Evolutionary conservation across 2,329 filamentous ascomycete genomes (phyloP), one percentile per base, ranked within the genome.

Genomic region (Kalaharituber pfeilii): DNA sequence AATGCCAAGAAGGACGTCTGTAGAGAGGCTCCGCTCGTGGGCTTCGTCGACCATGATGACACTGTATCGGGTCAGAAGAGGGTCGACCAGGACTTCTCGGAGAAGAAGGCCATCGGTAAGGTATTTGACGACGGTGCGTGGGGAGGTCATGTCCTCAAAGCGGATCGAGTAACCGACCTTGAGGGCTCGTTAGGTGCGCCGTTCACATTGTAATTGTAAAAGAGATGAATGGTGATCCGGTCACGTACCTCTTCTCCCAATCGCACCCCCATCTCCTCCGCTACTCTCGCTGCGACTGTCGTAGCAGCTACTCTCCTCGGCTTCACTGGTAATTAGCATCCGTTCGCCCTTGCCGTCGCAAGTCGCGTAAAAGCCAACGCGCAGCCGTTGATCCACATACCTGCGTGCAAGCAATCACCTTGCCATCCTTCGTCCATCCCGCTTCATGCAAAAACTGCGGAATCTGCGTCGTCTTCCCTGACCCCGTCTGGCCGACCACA

Each of bases 21-120:
- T 94, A 67, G 86, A 93, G 56, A 96, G 76, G 50, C 87, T 94
- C 53, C 91, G 76, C 69, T 96, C 89, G 66, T 98, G 91, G 5
- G 89, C 91, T 69, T 96, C 89, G 66, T 98, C 91, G 6, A 98
- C 84, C 86, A 98, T 95, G 63, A 98, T 86, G 45, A 94, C 83
- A 0, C 87, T 93, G 67, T 98, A 98, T 9, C 86, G 78, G 20
- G 85, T 91, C 30, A 98, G 70, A 2, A 96, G 70, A 11, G 91
- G 91, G 67, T 98, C 91, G 2, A 95, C 85, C 3, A 98, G 75
- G 26, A 89, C 91, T 69, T 98, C 91, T 63, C 89, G 75, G 52
- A 98, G 79, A 28, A 98, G 75, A 50, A 98, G 73, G 0, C 89
- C 89, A 70, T 98, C 91, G 0, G 89, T 98, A 59, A 96, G 71